A percentile compares a stretch with the other conserved stretches of the same genome.
Conservation (phyloP, 2,329 filamentous ascomycete genomes). For the Alternaria postmessia region DNA sequence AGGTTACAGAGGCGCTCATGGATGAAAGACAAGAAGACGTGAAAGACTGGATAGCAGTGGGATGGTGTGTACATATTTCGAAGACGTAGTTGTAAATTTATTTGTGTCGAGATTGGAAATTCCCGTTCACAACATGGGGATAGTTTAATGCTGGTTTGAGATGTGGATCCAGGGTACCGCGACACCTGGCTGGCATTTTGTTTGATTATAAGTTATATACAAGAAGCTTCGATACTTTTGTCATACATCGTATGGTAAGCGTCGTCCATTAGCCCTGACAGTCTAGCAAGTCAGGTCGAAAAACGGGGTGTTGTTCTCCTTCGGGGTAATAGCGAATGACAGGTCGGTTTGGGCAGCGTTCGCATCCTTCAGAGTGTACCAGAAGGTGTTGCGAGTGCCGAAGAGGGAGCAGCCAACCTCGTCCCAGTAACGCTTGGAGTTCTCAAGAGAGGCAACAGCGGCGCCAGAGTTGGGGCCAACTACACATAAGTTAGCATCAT, state of each 20-base stretch:
- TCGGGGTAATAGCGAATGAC: conserved; percentile 63
- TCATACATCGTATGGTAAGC: accelerated
- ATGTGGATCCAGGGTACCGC: background rate
- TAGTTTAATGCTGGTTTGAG: no score
- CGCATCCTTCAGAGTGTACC: conserved; percentile 44
- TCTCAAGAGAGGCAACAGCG: conserved; percentile 36
- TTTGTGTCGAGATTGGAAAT: background rate
- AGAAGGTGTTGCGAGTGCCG: conserved; percentile 37
- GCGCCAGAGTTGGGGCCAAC: conserved; percentile 33
- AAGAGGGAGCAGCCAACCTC: conserved; percentile 42
- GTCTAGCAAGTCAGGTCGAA: conserved; percentile 62
- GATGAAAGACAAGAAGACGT: background rate
- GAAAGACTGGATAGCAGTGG: background rate
- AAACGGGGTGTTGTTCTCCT: conserved; percentile 60
- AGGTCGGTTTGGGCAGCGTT: conserved; percentile 54
- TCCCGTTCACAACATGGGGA: no score
- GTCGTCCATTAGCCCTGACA: background rate
- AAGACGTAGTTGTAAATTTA: background rate
- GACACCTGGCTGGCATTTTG: background rate
- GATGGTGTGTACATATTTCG: background rate
- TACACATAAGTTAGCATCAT: background rate
- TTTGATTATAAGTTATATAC: background rate
- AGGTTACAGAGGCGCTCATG: background rate
- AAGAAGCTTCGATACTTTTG: background rate
- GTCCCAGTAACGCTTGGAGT: conserved; percentile 38